phyloP scores from a whole-genome alignment of 257 asterid genomes.

The Forsythia suspensa region DNA sequence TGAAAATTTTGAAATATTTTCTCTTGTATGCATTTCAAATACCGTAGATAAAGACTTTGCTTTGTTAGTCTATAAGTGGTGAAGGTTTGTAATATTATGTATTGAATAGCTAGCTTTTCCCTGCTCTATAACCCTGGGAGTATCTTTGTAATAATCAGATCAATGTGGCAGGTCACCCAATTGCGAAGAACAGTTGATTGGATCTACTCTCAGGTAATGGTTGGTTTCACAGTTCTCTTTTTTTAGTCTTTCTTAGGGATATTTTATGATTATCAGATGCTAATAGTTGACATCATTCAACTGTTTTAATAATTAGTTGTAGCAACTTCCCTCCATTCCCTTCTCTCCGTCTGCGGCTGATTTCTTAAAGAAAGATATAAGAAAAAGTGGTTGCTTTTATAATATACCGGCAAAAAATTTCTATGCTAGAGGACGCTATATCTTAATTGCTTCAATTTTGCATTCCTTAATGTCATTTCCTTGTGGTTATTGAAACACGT shows the following conservation, averaged over 20 bases:
- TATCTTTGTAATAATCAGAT: neutral
- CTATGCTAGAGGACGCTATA: neutral
- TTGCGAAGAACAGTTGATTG: constrained; percentile 68
- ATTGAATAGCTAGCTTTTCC: neutral
- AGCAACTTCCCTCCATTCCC: constrained; percentile 3
- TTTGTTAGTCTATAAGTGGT: constrained; percentile 11
- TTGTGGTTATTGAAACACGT: constrained; percentile 6
- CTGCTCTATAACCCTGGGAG: neutral
- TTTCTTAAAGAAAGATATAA: neutral
- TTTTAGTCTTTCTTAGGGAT: constrained; percentile 1
- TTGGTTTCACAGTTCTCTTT: constrained; percentile 18
- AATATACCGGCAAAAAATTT: neutral
- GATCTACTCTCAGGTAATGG: constrained; percentile 68
- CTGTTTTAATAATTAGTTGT: neutral
- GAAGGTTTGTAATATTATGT: constrained; percentile 1
- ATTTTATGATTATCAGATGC: neutral
- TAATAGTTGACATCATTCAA: neutral
- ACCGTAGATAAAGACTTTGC: neutral
- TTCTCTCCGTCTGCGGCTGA: neutral
- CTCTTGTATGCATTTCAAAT: neutral
- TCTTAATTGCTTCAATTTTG: neutral
- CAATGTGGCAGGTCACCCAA: constrained; percentile 49
- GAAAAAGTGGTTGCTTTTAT: neutral
- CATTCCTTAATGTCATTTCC: neutral
- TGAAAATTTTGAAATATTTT: neutral